Evolutionary conservation across 2,329 filamentous ascomycete genomes (phyloP).

Genomic region (Penicillium sp.): DNA sequence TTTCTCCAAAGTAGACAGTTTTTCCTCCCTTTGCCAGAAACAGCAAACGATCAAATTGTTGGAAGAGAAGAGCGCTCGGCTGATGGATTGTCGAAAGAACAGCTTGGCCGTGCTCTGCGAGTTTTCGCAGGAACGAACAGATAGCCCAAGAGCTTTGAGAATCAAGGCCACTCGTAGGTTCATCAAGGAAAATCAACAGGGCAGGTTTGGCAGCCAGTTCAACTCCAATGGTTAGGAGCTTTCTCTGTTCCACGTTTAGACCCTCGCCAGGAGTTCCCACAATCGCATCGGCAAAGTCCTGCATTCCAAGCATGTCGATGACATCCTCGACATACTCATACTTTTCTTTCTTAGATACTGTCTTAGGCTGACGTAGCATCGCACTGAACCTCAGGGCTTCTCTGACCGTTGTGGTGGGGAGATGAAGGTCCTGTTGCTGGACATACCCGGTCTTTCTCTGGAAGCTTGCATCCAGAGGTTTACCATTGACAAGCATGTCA

Average conservation of each 20-base stretch:
- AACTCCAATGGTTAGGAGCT: constrained; percentile 85
- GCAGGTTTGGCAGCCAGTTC: constrained; percentile 89
- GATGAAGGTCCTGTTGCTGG: constrained; percentile 75
- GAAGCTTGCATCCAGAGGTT: constrained; percentile 60
- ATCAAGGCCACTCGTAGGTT: constrained; percentile 89
- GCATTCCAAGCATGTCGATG: constrained; percentile 86
- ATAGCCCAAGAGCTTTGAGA: constrained; percentile 91
- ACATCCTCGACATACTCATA: constrained; percentile 77
- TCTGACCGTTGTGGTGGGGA: constrained; percentile 80
- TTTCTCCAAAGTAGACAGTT: constrained; percentile 70
- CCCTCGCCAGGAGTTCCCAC: constrained; percentile 85
- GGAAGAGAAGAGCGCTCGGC: constrained; percentile 89
- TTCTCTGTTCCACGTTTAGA: constrained; percentile 64
- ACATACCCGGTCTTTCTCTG: constrained; percentile 70
- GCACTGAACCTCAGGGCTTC: constrained; percentile 87
- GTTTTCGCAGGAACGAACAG: constrained; percentile 80
- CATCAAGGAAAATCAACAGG: constrained; percentile 85
- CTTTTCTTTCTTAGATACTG: constrained; percentile 73
- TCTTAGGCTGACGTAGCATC: constrained; percentile 76
- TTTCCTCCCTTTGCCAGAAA: constrained; percentile 67
- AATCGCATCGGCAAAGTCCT: constrained; percentile 82
- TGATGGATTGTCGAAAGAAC: constrained; percentile 94
- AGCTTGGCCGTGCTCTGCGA: constrained; percentile 83
- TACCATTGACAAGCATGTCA: constrained; percentile 69
- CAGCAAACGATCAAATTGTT: constrained; percentile 71